These are phyloP conservation scores for Penicillium sclerotiorum DNA, from an alignment of 2,329 filamentous ascomycete species.

Conservation along the genomic window DNA sequence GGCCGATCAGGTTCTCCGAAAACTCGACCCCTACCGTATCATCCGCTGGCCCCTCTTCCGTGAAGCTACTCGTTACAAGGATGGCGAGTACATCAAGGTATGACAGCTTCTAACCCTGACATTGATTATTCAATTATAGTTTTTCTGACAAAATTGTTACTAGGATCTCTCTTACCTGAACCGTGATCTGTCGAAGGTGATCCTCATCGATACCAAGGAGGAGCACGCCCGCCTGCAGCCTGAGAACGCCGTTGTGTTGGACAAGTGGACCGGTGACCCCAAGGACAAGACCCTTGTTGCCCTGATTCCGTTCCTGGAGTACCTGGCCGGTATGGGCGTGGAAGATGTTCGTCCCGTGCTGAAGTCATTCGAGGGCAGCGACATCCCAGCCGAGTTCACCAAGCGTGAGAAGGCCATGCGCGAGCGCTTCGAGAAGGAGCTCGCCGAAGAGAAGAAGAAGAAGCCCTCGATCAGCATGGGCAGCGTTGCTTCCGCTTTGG, in stretches of 20 bases:
- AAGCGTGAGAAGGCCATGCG: slow-evolving; percentile 83
- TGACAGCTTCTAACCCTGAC: slow-evolving; percentile 18
- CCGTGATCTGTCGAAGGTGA: slow-evolving; percentile 90
- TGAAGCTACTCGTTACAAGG: slow-evolving; percentile 95
- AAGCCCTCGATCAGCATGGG: slow-evolving; percentile 64
- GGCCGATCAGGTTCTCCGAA: slow-evolving; percentile 84
- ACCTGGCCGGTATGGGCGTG: slow-evolving; percentile 91
- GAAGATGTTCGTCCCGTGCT: slow-evolving; percentile 83
- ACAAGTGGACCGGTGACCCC: slow-evolving; percentile 83
- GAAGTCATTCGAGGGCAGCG: slow-evolving; percentile 83
- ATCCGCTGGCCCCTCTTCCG: slow-evolving; percentile 94
- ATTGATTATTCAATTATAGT: neutral
- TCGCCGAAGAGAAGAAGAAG: slow-evolving; percentile 69
- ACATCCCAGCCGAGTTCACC: slow-evolving; percentile 89
- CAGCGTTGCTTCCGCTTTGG: slow-evolving; percentile 71
- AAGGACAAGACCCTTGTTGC: slow-evolving; percentile 84
- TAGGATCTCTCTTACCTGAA: slow-evolving; percentile 98
- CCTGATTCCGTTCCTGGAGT: slow-evolving; percentile 95
- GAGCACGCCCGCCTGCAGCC: slow-evolving; percentile 84
- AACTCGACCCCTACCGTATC: slow-evolving; percentile 92
- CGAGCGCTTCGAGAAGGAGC: slow-evolving; percentile 78
- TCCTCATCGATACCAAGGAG: slow-evolving; percentile 86
- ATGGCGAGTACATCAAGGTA: slow-evolving; percentile 95
- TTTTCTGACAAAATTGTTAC: slow-evolving; percentile 13
- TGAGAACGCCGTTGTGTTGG: slow-evolving; percentile 91